Base-by-base conservation (phyloP, 192 early-diverging fungal species). In the Podochytrium sp. region DNA sequence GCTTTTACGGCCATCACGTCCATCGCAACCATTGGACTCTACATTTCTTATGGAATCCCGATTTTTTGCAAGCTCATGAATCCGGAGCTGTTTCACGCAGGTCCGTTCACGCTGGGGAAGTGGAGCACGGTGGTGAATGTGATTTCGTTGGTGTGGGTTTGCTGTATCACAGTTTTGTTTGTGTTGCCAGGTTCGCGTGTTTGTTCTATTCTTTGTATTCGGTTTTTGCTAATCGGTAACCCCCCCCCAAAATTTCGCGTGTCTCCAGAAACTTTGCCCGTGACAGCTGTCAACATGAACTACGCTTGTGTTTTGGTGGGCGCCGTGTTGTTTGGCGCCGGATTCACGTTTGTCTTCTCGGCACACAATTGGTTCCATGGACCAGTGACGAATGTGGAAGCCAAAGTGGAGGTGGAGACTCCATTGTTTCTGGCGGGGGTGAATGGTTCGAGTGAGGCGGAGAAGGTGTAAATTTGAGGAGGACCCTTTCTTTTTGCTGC, bases 1-100 rank as follows among this genome's bases (percentile, higher is more conserved):
- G 81, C 73, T 2, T 78, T 83, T 58, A 70, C 42, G 25, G 81
- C 81, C 55, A 66, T 81, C 49, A 75, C 73, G 2, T 79, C 76
- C 27, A 68, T 81, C 38, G 62, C 80, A 34, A 76, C 79, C 33
- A 82, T 83, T 56, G 79, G 79, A 4, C 37, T 82, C 23, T 67
- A 75, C 25, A 63, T 80, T 60, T 73, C 75, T 0, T 80, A 80
- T 47, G 79, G 62, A 63, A 78, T 78, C 18, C 79, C 79, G 29
- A 68, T 80, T n/a, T 67, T 50, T 40, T 60, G 70, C 42, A 72
- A 73, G 37, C 35, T 71, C 40, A 73, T 76, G 39, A 65, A 74
- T 39, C 72, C 72, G 3, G 29, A 62, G 39, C 40, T 74, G 0
- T 64, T 78, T 27, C 52, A 41, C 25, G 52, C 52, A 30, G 74